Evolutionary conservation across 257 asterid genomes (phyloP), one percentile per base, ranked within the genome.

Genomic region (Cynanchum wilfordii): DNA sequence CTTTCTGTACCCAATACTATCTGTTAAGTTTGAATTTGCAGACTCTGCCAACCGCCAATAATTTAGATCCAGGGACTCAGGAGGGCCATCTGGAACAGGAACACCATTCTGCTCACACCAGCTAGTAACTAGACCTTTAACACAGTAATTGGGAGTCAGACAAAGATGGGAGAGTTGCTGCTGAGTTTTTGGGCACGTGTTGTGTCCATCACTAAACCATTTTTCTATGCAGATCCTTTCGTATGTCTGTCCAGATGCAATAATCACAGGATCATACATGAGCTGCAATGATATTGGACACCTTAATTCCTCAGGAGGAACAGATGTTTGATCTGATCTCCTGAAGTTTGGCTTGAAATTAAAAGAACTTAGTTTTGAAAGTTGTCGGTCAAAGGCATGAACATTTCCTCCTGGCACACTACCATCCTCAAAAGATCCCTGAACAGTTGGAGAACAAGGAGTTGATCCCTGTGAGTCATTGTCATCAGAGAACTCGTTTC

Each of bases 381-480:
- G 87, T 71, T 90, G 96, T 27, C 94, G 82, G 62, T 95, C 98
- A 80, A 92, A 95, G 54, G 91, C 89, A 80, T 78, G 88, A 69
- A 77, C 84, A 75, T 83, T 81, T 42, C 84, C 84, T 50, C 86
- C 87, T 8, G 84, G 84, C 57, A 71, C 86, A 78, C 55, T 54
- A 69, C 82, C 87, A 71, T 88, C 96, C 81, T 89, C 97, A 60
- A 89, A 82, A 13, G 87, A 86, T 64, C 94, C 97, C 56, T 80
- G 90, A 70, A 91, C 72, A 29, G 98, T 90, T 60, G 99, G 99
- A 13, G 99, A 95, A 81, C 97, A 95, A 78, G 98, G 98, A 4
- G 96, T 89, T 27, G 99, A 95, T 13, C 97, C 98, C 79, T 90
- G 99, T 25, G 98, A 95, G 72, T 95, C 99, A 74, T 90, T 90